Evolutionary conservation across 306 rosid species (phyloP).

Genomic region (Fragaria ananassa): DNA sequence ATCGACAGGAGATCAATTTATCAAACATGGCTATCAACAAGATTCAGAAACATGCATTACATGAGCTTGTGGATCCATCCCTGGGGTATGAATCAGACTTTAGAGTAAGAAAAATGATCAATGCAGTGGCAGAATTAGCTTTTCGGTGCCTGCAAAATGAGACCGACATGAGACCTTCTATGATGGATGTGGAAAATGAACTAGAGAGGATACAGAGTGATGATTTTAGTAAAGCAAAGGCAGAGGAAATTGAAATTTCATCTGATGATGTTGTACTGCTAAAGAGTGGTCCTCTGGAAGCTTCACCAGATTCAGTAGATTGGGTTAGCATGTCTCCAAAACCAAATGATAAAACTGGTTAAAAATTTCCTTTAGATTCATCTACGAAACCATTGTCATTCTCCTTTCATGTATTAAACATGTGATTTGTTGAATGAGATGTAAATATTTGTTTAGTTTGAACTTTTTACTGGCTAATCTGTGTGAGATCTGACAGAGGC

Average conservation of each 20-base stretch:
- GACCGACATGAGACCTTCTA: slow-evolving; percentile 66
- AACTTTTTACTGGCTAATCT: background rate
- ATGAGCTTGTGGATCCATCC: slow-evolving; percentile 59
- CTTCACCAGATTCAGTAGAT: slow-evolving; percentile 51
- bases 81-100: slow-evolving; percentile 63
- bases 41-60: slow-evolving; percentile 54
- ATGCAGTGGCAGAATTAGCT: slow-evolving; percentile 72
- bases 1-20: slow-evolving; percentile 73
- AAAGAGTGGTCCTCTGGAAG: slow-evolving; percentile 43
- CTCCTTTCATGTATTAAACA: slow-evolving; percentile 13
- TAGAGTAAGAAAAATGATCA: slow-evolving; percentile 49
- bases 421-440: slow-evolving; percentile 26
- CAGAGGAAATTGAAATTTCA: slow-evolving; percentile 47
- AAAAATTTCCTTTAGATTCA: slow-evolving; percentile 12
- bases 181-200: slow-evolving; percentile 50
- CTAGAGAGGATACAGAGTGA: slow-evolving; percentile 47
- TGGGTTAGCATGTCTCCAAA: slow-evolving; percentile 41
- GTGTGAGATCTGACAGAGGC: slow-evolving; percentile 13
- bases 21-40: slow-evolving; percentile 73
- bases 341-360: slow-evolving; percentile 45
- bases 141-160: slow-evolving; percentile 67
- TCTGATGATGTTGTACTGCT: slow-evolving; percentile 42
- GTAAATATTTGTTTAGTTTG: slow-evolving; percentile 25
- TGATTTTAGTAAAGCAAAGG: slow-evolving; percentile 31
- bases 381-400: background rate